Base-by-base conservation (phyloP, 805 yeast genomes). In the Metschnikowia anglica region DNA sequence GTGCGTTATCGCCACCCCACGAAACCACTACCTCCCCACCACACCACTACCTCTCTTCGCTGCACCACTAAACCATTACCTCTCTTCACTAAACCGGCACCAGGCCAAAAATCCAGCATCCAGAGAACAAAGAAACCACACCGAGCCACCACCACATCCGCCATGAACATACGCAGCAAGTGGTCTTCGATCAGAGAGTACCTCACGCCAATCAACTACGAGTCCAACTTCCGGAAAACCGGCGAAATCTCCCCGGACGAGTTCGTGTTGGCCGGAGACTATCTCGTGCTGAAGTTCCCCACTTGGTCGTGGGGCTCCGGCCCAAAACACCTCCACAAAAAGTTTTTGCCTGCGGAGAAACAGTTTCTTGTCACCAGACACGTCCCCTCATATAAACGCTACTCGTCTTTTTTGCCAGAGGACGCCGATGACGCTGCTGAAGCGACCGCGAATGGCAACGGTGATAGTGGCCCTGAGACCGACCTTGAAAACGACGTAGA, bases 231-330 rank as follows among this genome's bases (percentile, higher is more conserved):
- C 67, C 73, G 80, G 42, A 66, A 74, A 37, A 86, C 97, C 0
- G 99, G 99, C 3, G 93, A 91, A 61, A 83, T 93, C 39, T 87
- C 96, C 1, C 99, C 99, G 1, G 96, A 88, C 41, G 99, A 93
- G 62, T 93, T 93, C 66, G 91, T 89, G 8, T 72, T 71, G 42
- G 97, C 99, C 3, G 99, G 99, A 17, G 97, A 93, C 62, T 93
- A 88, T 63, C 68, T 93, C 44, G 90, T 83, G 24, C 83, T 81
- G 63, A 87, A 85, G 71, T 93, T 93, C 61, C 98, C 99, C 2
- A 93, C 98, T 0, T 93, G 99, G 99, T 80, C 81, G 48, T 93
- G 99, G 99, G 58, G 65, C 19, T 33, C 60, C 6, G 58, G 67
- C 40, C 67, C 74, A 24, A 57, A 61, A 39, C 54, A 45, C 34